Evolutionary conservation across 1,284 basidiomycete species (phyloP), one percentile per base, ranked within the genome.

Genomic region (Heterobasidion irregulare): DNA sequence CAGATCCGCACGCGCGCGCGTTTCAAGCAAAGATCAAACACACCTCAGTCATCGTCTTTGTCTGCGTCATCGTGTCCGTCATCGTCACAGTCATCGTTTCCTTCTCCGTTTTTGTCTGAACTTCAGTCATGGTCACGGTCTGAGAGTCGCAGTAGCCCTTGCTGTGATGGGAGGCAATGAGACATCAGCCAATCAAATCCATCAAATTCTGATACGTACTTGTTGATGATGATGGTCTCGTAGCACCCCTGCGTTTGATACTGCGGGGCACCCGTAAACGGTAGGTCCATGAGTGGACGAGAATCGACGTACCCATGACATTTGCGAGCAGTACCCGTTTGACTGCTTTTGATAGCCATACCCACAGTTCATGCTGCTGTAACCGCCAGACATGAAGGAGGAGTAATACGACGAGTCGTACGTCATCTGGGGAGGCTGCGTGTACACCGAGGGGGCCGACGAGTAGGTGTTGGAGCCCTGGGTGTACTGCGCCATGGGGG

Each of bases 201-300:
- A 33, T 19, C 36, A 15, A 43, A 51, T 12, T 44, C 41, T 45
- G 18, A 41, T 52, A 66, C 70, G 48, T 59, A 79, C 76, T 75
- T 72, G 69, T 73, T 72, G 65, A 85, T 84, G 65, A 84, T 82
- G 60, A 78, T 80, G 35, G 81, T 84, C 62, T 79, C 80, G 62
- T 86, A 85, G 68, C 84, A 86, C 54, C 81, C 82, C 43, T 70
- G 60, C 50, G 69, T 74, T 58, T 73, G 73, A 71, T 75, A 66
- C 61, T 66, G 57, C 52, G 48, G 55, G 53, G 9, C 34, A 15
- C 8, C 4, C 13, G n/a, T 26, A 6, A 15, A 12, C 9, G 26
- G 2, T 6, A 0, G 15, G 15, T 50, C 48, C 4, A 50, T 9
- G 12, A 36, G 2, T 9, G 26, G 46, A 16, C 16, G 5, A 57